Percentiles rank a stretch among this genome's conserved stretches.
phyloP scores from a whole-genome alignment of 257 asterid genomes.

The Leonotis leonurus region DNA sequence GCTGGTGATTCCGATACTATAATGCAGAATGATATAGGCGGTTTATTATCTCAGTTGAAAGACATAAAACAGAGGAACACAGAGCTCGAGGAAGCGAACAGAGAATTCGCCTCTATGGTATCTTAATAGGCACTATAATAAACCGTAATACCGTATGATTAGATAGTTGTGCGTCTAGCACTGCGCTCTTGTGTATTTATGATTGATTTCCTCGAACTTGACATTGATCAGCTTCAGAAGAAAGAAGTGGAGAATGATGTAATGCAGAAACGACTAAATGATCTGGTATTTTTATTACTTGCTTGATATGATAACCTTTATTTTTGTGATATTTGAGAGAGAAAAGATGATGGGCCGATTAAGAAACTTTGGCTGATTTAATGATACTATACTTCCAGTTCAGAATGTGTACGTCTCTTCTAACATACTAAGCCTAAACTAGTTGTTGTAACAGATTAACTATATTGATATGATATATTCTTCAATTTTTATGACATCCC shows the following conservation, averaged over 20 bases:
- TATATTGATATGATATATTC: not conserved
- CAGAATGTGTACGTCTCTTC: constrained; percentile 1
- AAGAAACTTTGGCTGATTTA: too few relatives aligned
- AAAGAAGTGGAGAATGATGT: constrained; percentile 49
- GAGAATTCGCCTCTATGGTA: constrained; percentile 56
- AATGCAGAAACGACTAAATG: constrained; percentile 71
- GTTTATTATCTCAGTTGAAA: constrained; percentile 75
- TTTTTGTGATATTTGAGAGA: not conserved
- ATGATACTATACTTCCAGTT: not conserved
- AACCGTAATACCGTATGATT: not conserved
- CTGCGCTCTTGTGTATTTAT: not conserved
- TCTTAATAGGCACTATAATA: not conserved
- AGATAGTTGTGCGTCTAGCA: not conserved
- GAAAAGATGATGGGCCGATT: not conserved
- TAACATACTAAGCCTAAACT: not conserved
- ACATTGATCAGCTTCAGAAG: constrained; percentile 53
- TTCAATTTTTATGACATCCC: not conserved
- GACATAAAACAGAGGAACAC: constrained; percentile 59
- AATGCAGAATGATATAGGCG: constrained; percentile 75
- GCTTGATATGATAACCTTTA: not conserved
- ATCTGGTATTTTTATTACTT: constrained; percentile 51
- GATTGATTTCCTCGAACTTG: not conserved
- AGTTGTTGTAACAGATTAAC: too few relatives aligned
- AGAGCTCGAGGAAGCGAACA: constrained; percentile 61
- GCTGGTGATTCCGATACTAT: not conserved